Conservation (phyloP, 306 rosid genomes). For the Pterocarpus santalinus region DNA sequence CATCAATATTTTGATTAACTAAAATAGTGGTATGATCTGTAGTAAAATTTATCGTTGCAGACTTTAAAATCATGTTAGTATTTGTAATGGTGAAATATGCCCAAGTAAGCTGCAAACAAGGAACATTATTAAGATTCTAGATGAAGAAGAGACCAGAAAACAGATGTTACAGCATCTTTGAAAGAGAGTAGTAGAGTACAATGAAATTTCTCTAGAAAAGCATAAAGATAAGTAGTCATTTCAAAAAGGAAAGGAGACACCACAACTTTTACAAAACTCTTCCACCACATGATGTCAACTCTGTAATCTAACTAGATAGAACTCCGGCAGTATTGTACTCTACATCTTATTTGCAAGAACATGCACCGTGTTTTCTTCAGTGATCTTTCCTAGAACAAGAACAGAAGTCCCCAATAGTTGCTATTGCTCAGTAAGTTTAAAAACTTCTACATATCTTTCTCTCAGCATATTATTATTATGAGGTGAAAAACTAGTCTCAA, state of each 20-base stretch:
- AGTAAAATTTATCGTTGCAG: constrained; percentile 19
- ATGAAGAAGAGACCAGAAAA: neutral
- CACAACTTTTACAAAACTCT: neutral
- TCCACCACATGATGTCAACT: neutral
- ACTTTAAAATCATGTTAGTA: neutral
- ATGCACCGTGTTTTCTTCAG: neutral
- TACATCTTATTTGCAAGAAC: neutral
- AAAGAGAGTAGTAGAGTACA: neutral
- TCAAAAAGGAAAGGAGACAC: too few species aligned
- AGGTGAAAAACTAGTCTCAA: neutral
- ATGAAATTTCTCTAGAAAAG: neutral
- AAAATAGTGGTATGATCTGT: neutral
- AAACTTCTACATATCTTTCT: neutral
- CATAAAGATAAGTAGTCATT: neutral
- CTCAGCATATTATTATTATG: neutral
- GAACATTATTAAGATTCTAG: neutral
- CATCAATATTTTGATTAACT: neutral
- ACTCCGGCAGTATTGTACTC: neutral
- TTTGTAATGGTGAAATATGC: neutral
- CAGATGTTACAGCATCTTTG: neutral
- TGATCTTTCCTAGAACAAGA: neutral
- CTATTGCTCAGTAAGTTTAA: neutral
- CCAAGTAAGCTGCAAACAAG: constrained; percentile 1
- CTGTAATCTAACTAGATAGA: neutral
- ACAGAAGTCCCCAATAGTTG: neutral